phyloP scores from a whole-genome alignment of 768 basidiomycete genomes.

The Boletus patriciae region DNA sequence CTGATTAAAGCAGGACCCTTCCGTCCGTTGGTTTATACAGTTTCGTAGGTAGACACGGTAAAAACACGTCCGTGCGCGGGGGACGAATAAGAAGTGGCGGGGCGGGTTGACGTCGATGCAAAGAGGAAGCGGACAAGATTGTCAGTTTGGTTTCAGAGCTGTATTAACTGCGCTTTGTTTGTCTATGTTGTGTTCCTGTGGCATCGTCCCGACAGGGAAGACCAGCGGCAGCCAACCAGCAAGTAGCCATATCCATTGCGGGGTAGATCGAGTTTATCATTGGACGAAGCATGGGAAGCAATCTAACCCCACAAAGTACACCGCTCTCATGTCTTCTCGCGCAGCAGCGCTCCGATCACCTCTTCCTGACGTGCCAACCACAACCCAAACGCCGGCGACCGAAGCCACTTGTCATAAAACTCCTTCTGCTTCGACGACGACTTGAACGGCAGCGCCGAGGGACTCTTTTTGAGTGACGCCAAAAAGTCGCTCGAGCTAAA shows the following conservation, averaged over 20 bases:
- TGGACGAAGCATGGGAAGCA: not conserved
- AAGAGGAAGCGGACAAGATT: constrained; percentile 12
- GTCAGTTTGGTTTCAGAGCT: constrained; percentile 6
- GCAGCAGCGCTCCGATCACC: constrained; percentile 60
- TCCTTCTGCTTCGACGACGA: constrained; percentile 61
- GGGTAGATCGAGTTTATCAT: not conserved
- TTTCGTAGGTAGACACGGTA: constrained; percentile 25
- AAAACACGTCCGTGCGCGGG: constrained; percentile 8
- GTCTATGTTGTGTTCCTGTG: constrained; percentile 26
- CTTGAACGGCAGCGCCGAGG: constrained; percentile 73
- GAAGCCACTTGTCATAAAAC: constrained; percentile 78
- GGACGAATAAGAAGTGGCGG: constrained; percentile 3
- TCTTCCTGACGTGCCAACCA: constrained; percentile 80
- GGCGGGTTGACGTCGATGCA: constrained; percentile 11
- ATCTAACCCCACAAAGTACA: not conserved
- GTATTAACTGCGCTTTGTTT: constrained; percentile 27
- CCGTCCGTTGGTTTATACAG: constrained; percentile 23
- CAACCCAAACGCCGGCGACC: constrained; percentile 72
- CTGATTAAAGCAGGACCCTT: constrained; percentile 20
- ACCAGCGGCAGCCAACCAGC: no score
- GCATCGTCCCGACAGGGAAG: constrained; percentile 11
- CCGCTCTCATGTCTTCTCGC: constrained; percentile 10
- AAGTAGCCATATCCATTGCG: no score
- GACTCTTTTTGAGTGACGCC: constrained; percentile 66
- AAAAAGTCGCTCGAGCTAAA: constrained; percentile 73